phyloP scores from a whole-genome alignment of 2,329 filamentous ascomycete genomes.

The Sclerotinia trifoliorum region DNA sequence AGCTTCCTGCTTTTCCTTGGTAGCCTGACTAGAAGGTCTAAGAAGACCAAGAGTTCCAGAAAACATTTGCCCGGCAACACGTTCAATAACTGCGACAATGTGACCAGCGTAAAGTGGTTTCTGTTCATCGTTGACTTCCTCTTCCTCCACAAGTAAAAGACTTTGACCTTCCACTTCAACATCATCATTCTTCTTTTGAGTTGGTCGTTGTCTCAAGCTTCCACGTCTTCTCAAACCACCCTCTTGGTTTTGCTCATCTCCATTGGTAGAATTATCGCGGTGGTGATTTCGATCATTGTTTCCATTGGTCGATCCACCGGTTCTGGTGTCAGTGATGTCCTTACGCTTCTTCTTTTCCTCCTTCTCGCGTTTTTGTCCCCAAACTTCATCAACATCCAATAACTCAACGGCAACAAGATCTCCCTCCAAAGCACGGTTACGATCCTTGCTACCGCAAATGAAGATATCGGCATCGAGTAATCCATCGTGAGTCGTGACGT shows the following conservation, averaged over 20 bases:
- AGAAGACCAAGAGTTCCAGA: constrained; percentile 92
- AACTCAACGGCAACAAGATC: constrained; percentile 95
- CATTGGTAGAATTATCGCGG: constrained; percentile 55
- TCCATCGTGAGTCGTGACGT: constrained; percentile 87
- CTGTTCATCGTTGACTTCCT: constrained; percentile 97
- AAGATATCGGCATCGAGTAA: constrained; percentile 96
- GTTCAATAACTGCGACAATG: constrained; percentile 95
- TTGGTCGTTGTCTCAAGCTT: constrained; percentile 92
- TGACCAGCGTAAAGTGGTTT: constrained; percentile 97
- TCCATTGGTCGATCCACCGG: constrained; percentile 70
- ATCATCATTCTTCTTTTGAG: constrained; percentile 99
- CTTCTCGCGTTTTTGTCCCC: constrained; percentile 98
- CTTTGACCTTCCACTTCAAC: constrained; percentile 98
- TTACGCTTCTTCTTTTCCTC: constrained; percentile 99
- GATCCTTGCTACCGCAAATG: constrained; percentile 98
- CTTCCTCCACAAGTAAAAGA: constrained; percentile 92
- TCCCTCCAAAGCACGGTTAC: constrained; percentile 93
- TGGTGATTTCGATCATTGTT: constrained; percentile 59
- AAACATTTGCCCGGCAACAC: constrained; percentile 98
- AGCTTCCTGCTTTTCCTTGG: constrained; percentile 98
- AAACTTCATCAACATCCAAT: constrained; percentile 96
- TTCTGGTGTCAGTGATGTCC: constrained; percentile 90
- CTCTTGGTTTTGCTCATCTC: constrained; percentile 55
- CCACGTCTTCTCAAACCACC: constrained; percentile 90
- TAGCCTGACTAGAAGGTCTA: constrained; percentile 94